These are phyloP conservation scores for Podila verticillata DNA, from an alignment of 192 early-diverging fungal species.

Conservation along the genomic window DNA sequence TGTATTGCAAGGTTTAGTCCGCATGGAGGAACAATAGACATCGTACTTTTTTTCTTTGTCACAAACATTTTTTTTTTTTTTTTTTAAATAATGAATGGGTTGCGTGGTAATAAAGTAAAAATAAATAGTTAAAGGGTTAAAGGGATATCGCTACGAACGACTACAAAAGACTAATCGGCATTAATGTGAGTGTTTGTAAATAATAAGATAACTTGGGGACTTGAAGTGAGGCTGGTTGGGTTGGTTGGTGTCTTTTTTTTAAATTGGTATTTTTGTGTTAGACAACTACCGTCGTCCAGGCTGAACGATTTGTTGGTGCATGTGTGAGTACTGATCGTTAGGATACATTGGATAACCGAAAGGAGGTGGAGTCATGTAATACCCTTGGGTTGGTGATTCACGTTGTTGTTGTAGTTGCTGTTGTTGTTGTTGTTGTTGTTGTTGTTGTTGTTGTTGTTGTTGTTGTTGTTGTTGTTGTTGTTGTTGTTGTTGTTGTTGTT, in stretches of 20 bases:
- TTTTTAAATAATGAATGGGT: background rate
- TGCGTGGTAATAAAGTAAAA: background rate
- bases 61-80: background rate
- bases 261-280: background rate
- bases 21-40: background rate
- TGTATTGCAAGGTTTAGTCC: constrained; percentile 60
- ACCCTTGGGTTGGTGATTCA: constrained; percentile 7
- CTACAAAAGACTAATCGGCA: background rate
- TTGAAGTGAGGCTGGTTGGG: too few relatives aligned
- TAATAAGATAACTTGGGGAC: too few relatives aligned
- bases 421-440: background rate
- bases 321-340: constrained; percentile 8
- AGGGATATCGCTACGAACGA: background rate
- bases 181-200: too few relatives aligned
- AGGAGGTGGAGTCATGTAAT: constrained; percentile 5
- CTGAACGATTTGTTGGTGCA: constrained; percentile 36
- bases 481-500: constrained; percentile 4
- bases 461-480: background rate
- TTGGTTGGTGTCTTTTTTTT: too few relatives aligned
- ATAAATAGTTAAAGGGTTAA: background rate
- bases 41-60: background rate
- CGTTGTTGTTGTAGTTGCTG: constrained; percentile 12
- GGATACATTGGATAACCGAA: constrained; percentile 20
- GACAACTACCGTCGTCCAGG: constrained; percentile 9
- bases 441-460: constrained; percentile 7